These are phyloP conservation scores for Claviceps arundinis DNA, from an alignment of 2,329 filamentous ascomycete genomes.

Conservation along the genomic window DNA sequence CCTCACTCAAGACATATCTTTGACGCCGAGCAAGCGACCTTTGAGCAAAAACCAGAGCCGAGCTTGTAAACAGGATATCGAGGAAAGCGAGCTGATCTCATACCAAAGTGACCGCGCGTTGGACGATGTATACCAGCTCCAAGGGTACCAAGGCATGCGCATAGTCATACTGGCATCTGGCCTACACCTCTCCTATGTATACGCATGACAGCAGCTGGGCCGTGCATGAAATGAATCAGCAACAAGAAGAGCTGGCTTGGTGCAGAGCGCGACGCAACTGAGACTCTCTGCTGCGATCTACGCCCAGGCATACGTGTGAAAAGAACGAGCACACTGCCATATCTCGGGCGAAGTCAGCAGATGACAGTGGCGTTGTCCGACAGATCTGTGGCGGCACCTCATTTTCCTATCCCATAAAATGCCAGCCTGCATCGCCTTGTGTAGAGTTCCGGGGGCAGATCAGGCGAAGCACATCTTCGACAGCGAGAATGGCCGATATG, in stretches of 20 bases:
- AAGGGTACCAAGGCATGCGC: no score
- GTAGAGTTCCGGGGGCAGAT: background rate
- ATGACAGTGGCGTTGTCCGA: slow-evolving; percentile 25
- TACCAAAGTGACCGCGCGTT: slow-evolving; percentile 37
- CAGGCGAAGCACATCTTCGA: slow-evolving; percentile 16
- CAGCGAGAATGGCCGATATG: slow-evolving; percentile 23
- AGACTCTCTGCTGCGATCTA: slow-evolving; percentile 27
- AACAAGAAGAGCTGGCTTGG: slow-evolving; percentile 33
- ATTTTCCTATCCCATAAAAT: slow-evolving; percentile 27
- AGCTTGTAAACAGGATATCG: slow-evolving; percentile 32
- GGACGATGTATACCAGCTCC: slow-evolving; percentile 21
- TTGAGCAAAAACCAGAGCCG: slow-evolving; percentile 38
- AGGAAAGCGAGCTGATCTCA: slow-evolving; percentile 41
- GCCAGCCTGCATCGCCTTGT: slow-evolving; percentile 22
- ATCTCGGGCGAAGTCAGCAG: slow-evolving; percentile 21
- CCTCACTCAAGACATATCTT: no score
- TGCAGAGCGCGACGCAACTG: slow-evolving; percentile 34
- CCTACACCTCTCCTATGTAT: slow-evolving; percentile 20
- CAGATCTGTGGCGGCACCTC: slow-evolving; percentile 29
- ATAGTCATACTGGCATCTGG: slow-evolving; percentile 18
- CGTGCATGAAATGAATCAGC: slow-evolving; percentile 20
- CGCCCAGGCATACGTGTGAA: slow-evolving; percentile 29
- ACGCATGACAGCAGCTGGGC: slow-evolving; percentile 31
- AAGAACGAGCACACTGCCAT: slow-evolving; percentile 22
- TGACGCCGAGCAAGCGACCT: no score